A percentile compares a stretch with the other conserved stretches of the same genome.
phyloP scores from a whole-genome alignment of 139 green algal species.

The Yamagishiella unicocca region DNA sequence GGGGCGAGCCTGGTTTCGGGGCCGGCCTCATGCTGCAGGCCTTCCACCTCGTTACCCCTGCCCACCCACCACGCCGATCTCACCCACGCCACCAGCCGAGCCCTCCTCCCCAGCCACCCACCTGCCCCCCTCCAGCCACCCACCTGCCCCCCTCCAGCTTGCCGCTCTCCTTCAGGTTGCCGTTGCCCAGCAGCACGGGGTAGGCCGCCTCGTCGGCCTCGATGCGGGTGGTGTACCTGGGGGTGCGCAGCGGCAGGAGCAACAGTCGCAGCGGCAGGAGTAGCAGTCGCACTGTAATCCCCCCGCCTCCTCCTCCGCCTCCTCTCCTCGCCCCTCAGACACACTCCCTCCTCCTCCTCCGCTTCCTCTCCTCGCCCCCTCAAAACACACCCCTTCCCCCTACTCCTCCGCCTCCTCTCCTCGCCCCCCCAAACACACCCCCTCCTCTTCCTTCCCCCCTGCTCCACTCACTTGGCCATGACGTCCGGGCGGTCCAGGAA shows the following conservation, averaged over 20 bases:
- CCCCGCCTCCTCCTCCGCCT: not conserved
- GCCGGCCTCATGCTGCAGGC: too few species aligned
- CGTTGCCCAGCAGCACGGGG: slow-evolving; percentile 97
- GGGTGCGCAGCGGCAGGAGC: not conserved
- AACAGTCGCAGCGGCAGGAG: too few species aligned
- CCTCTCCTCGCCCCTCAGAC: not conserved
- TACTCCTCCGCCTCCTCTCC: not conserved
- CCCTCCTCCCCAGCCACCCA: not conserved
- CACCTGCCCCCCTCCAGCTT: slow-evolving; percentile 66
- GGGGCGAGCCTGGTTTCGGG: too few species aligned
- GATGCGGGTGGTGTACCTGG: slow-evolving; percentile 88
- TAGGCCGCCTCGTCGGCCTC: slow-evolving; percentile 91
- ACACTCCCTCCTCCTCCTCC: not conserved
- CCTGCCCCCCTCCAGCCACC: slow-evolving; percentile 16
- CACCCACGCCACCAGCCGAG: not conserved
- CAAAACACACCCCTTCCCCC: too few species aligned
- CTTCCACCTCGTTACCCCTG: not conserved
- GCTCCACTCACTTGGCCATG: slow-evolving; percentile 17
- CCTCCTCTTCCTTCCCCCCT: not conserved
- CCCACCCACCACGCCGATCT: not conserved
- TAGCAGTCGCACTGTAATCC: too few species aligned
- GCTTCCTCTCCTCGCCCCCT: not conserved
- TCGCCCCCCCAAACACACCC: not conserved
- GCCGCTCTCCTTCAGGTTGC: slow-evolving; percentile 93
- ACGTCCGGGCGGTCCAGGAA: slow-evolving; percentile 94